Evolutionary conservation across 257 asterid genomes (phyloP).

Genomic region (Solanum medicagineum): DNA sequence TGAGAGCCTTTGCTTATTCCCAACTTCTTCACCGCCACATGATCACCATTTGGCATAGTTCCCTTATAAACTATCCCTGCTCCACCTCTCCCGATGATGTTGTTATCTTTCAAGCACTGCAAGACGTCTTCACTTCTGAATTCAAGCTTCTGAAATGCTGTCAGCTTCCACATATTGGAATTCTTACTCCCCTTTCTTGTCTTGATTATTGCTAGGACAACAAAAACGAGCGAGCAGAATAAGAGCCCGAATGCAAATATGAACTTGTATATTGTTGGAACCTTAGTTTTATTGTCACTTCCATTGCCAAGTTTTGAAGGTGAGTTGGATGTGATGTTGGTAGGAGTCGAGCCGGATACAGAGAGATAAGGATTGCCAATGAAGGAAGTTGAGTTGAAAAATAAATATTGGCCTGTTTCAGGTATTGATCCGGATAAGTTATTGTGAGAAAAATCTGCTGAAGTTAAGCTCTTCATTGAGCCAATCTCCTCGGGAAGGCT

Average conservation of each 20-base stretch:
- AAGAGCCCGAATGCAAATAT: constrained; percentile 27
- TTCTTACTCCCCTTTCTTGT: constrained; percentile 16
- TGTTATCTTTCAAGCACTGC: constrained; percentile 28
- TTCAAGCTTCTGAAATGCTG: constrained; percentile 35
- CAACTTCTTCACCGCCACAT: constrained; percentile 23
- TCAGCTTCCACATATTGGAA: constrained; percentile 27
- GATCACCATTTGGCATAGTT: constrained; percentile 20
- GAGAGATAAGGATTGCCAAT: constrained; percentile 32
- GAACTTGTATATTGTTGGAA: constrained; percentile 31
- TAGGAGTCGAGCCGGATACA: constrained; percentile 11
- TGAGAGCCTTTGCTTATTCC: constrained; percentile 26
- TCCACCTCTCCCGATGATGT: constrained; percentile 38
- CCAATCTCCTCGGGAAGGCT: constrained; percentile 30
- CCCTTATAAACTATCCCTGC: constrained; percentile 37
- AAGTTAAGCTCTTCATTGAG: constrained; percentile 34
- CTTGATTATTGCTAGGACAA: constrained; percentile 25
- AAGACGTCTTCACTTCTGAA: constrained; percentile 25
- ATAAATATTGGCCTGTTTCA: constrained; percentile 27
- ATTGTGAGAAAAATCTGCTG: constrained; percentile 38
- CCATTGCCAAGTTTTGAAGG: not conserved
- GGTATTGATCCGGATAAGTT: constrained; percentile 38
- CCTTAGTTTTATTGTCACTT: constrained; percentile 12
- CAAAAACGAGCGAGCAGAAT: constrained; percentile 21
- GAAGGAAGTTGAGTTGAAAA: constrained; percentile 27
- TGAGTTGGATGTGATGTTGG: constrained; percentile 13